A percentile compares a stretch with the other conserved stretches of the same genome.
These are phyloP conservation scores for Datura wrightii DNA, from an alignment of 257 asterid genomes.

Conservation along the genomic window DNA sequence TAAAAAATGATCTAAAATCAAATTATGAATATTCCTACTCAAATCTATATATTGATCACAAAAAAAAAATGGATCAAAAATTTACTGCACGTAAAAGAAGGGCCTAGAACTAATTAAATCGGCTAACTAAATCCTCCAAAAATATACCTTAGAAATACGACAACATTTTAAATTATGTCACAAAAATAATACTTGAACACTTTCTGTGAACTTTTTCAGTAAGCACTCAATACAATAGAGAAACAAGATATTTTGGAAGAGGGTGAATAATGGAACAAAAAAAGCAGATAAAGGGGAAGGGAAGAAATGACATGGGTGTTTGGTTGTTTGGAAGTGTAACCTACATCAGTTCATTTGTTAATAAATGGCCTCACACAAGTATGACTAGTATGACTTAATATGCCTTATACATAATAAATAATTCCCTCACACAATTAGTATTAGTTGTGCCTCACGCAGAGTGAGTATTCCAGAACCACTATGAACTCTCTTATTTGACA, in stretches of 20 bases:
- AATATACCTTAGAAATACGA: background rate
- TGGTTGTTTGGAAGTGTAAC: too few relatives aligned
- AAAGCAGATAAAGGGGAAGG: too few relatives aligned
- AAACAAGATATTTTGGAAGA: background rate
- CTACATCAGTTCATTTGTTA: background rate
- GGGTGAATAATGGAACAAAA: background rate
- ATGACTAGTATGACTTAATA: too few relatives aligned
- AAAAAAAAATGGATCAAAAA: background rate
- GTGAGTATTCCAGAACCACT: background rate
- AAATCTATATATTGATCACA: background rate
- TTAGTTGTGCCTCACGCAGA: too few relatives aligned
- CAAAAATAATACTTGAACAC: background rate
- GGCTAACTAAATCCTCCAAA: background rate
- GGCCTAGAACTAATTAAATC: background rate
- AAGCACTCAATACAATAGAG: background rate
- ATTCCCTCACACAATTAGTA: too few relatives aligned
- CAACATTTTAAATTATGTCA: too few relatives aligned
- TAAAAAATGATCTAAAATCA: background rate
- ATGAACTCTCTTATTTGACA: background rate
- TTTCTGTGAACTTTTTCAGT: background rate
- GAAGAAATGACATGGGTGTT: too few relatives aligned
- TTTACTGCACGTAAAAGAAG: background rate
- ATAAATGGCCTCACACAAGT: background rate
- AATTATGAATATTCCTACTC: background rate
- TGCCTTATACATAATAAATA: too few relatives aligned